Percentiles rank a stretch among this genome's conserved stretches.
phyloP scores from a whole-genome alignment of 2,329 filamentous ascomycete genomes.

The Shiraia sp. region DNA sequence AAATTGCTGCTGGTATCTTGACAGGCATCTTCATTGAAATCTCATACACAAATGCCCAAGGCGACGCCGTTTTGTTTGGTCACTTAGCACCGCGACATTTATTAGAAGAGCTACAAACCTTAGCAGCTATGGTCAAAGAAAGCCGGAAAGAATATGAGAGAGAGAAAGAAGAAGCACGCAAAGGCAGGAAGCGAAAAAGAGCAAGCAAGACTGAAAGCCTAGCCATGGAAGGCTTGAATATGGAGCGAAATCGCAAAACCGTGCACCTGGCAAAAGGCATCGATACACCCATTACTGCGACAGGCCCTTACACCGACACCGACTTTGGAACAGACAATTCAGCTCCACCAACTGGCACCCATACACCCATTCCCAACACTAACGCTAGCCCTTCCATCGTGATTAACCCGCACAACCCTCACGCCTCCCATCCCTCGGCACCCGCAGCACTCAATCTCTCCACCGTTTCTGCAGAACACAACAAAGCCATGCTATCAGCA shows the following conservation, averaged over 20 bases:
- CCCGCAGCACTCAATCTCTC: conserved; percentile 30
- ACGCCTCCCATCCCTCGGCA: conserved; percentile 21
- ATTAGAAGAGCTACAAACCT: conserved; percentile 72
- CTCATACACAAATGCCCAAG: conserved; percentile 82
- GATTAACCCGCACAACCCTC: conserved; percentile 6
- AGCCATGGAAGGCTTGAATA: conserved; percentile 14
- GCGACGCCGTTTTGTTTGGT: conserved; percentile 79
- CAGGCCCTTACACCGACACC: conserved; percentile 23
- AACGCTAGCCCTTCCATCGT: conserved; percentile 26
- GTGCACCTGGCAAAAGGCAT: conserved; percentile 11
- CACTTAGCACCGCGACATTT: conserved; percentile 85
- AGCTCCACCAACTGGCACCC: conserved; percentile 8
- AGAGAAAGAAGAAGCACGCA: conserved; percentile 38
- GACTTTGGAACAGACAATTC: conserved; percentile 35
- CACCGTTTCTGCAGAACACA: conserved; percentile 28
- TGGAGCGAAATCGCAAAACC: conserved; percentile 19
- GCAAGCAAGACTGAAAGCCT: conserved; percentile 42
- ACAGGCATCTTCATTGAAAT: conserved; percentile 93
- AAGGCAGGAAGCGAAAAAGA: conserved; percentile 68
- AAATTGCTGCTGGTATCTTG: conserved; percentile 73
- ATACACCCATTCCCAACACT: conserved; percentile 10
- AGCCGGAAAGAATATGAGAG: conserved; percentile 44
- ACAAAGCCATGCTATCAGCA: conserved; percentile 29
- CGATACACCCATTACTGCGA: conserved; percentile 15
- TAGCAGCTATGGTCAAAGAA: conserved; percentile 72